Evolutionary conservation across 2,329 filamentous ascomycete species (phyloP).

Genomic region (Aspergillus fijiensis): DNA sequence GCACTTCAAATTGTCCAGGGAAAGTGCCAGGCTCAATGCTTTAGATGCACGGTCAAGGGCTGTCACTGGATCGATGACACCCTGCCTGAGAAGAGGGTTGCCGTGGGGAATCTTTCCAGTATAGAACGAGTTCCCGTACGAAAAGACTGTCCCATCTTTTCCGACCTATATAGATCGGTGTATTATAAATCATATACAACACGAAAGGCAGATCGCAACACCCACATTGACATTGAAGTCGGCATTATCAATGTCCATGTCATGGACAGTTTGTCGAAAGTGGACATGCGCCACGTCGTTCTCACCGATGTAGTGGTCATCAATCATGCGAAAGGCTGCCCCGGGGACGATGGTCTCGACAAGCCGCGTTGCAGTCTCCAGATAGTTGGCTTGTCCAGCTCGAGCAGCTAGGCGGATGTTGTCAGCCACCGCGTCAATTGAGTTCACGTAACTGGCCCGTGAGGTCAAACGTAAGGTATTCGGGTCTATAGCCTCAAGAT

Average conservation of each 20-base stretch:
- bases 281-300: slow-evolving; percentile 16
- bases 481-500: no score
- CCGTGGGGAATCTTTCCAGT: slow-evolving; percentile 2
- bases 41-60: slow-evolving; percentile 8
- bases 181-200: no score
- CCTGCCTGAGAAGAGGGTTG: not conserved
- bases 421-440: not conserved
- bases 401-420: not conserved
- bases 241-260: slow-evolving; percentile 17
- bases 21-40: slow-evolving; percentile 6
- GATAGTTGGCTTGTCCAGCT: slow-evolving; percentile 4
- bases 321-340: slow-evolving; percentile 10
- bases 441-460: slow-evolving; percentile 5
- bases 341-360: slow-evolving; percentile 7
- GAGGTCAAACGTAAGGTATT: slow-evolving; percentile 5
- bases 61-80: slow-evolving; percentile 7
- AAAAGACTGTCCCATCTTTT: slow-evolving; percentile 16
- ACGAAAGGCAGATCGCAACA: not conserved
- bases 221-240: slow-evolving; percentile 19
- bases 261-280: slow-evolving; percentile 14
- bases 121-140: slow-evolving; percentile 18
- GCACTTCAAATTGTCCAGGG: not conserved
- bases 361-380: slow-evolving; percentile 6
- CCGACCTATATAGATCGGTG: slow-evolving; percentile 6
- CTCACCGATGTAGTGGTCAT: slow-evolving; percentile 16